Percentiles rank a stretch among this genome's conserved stretches.
Evolutionary conservation across 371 early-diverging fungal species (phyloP).

Genomic region (Syncephalis plumigaleata): DNA sequence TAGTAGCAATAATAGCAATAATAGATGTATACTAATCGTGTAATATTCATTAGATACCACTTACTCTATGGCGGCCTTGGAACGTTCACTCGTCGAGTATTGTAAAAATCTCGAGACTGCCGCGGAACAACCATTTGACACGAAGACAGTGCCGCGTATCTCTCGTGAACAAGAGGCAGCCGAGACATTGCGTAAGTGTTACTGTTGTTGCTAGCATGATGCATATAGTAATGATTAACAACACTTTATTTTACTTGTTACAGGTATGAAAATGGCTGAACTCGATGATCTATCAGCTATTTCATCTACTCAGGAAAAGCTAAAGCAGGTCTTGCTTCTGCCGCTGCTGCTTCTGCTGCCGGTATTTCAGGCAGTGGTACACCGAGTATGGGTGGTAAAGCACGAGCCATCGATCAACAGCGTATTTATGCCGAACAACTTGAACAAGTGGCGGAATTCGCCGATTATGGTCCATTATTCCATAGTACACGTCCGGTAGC

Average conservation of each 20-base stretch:
- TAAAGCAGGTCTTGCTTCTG: conserved; percentile 7
- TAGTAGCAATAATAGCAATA: too few species aligned
- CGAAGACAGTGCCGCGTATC: conserved; percentile 60
- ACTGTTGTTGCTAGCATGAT: too few species aligned
- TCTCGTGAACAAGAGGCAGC: conserved; percentile 64
- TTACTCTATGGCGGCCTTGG: conserved; percentile 70
- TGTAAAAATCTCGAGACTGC: conserved; percentile 35
- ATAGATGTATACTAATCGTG: not conserved
- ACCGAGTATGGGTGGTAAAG: not conserved
- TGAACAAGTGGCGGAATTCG: conserved; percentile 64
- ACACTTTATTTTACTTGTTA: too few species aligned
- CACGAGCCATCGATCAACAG: conserved; percentile 21
- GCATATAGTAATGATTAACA: too few species aligned
- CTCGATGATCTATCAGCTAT: conserved; percentile 15
- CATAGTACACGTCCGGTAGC: conserved; percentile 66
- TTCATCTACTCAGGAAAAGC: conserved; percentile 9
- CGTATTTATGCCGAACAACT: conserved; percentile 55
- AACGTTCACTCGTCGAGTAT: conserved; percentile 71
- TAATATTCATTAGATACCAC: conserved; percentile 38
- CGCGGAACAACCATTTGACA: conserved; percentile 52
- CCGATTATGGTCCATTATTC: conserved; percentile 67
- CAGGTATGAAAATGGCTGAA: conserved; percentile 15
- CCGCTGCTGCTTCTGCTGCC: conserved; percentile 14
- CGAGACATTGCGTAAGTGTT: conserved; percentile 11
- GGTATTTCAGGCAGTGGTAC: conserved; percentile 5